Evolutionary conservation across 345 rosid genomes (phyloP).

Genomic region (Linum tenue): DNA sequence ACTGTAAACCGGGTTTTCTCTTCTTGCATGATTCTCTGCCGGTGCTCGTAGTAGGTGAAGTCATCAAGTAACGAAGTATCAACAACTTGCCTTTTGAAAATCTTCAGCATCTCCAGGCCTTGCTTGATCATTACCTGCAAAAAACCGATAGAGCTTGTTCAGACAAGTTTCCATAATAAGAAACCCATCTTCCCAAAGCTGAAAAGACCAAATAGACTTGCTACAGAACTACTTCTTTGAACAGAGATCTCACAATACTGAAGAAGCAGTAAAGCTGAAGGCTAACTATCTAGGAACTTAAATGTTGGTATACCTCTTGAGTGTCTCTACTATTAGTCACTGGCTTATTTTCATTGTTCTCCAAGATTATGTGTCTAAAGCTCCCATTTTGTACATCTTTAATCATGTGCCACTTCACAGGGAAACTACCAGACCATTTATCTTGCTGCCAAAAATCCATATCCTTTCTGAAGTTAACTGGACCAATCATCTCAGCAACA

Average conservation of each 20-base stretch:
- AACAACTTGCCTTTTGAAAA: slow-evolving; percentile 48
- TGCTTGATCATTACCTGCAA: slow-evolving; percentile 66
- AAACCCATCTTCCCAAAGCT: background rate
- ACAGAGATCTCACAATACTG: no score
- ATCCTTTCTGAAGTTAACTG: slow-evolving; percentile 65
- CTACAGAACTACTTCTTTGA: no score
- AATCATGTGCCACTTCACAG: slow-evolving; percentile 88
- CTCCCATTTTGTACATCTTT: slow-evolving; percentile 71
- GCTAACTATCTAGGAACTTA: no score
- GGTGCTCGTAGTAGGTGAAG: slow-evolving; percentile 70
- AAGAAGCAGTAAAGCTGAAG: no score
- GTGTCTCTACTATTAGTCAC: slow-evolving; percentile 99
- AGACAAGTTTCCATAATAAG: background rate
- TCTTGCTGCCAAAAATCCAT: slow-evolving; percentile 99
- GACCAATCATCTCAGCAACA: slow-evolving; percentile 89
- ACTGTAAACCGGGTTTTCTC: slow-evolving; percentile 47
- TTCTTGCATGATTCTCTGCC: slow-evolving; percentile 71
- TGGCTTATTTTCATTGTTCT: slow-evolving; percentile 90
- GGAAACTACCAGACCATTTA: slow-evolving; percentile 95
- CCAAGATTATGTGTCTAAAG: slow-evolving; percentile 73
- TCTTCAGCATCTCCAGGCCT: slow-evolving; percentile 72
- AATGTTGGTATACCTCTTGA: slow-evolving; percentile 58
- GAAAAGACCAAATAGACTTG: background rate
- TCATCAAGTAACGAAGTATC: slow-evolving; percentile 77
- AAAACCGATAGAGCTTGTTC: background rate